Conservation (phyloP, 148 eudicot genomes). For the Polygonum aviculare region DNA sequence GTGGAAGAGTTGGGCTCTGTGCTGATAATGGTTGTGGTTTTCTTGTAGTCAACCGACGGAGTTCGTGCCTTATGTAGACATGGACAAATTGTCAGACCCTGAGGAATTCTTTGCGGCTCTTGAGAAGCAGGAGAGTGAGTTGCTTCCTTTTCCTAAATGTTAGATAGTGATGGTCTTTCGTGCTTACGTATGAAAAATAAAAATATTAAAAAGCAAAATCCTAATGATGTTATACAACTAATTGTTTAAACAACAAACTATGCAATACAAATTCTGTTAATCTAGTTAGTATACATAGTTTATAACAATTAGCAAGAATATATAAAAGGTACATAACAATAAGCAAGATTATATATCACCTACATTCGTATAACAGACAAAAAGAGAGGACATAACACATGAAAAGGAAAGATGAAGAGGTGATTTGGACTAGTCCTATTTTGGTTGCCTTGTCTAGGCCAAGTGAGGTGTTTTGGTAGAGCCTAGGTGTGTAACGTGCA, state of each 20-base stretch:
- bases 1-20: not conserved
- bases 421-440: not conserved
- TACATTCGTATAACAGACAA: not conserved
- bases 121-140: constrained; percentile 49
- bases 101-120: constrained; percentile 39
- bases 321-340: not conserved
- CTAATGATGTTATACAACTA: not conserved
- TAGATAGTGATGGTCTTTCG: not conserved
- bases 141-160: not conserved
- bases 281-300: not conserved
- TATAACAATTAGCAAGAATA: not conserved
- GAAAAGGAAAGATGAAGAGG: not conserved
- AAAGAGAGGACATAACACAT: not conserved
- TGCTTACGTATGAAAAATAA: not conserved
- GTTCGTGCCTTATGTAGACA: constrained; percentile 24
- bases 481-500: not conserved
- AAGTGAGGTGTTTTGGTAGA: not conserved
- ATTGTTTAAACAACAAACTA: not conserved
- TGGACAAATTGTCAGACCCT: constrained; percentile 35
- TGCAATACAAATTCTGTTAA: not conserved
- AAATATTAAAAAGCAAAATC: not conserved
- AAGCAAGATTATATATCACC: not conserved
- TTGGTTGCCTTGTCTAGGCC: not conserved
- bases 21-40: not conserved
- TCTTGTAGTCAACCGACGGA: constrained; percentile 33